A percentile compares a stretch with the other conserved stretches of the same genome.
Evolutionary conservation across 768 basidiomycete genomes (phyloP).

Genomic region (Amanita subjunquillea): DNA sequence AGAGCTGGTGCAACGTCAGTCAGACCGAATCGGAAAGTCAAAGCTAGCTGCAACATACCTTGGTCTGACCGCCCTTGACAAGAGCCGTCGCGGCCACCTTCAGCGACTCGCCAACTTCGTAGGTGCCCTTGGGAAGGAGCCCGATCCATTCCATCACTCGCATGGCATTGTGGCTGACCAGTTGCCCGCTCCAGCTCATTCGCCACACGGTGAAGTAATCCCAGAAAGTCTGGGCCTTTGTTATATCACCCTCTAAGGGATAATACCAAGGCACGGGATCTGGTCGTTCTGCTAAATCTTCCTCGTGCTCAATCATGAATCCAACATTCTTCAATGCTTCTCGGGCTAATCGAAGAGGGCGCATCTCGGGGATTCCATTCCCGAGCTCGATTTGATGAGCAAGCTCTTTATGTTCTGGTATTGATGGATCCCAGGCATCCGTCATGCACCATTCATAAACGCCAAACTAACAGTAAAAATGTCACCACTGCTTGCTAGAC

Average conservation of each 20-base stretch:
- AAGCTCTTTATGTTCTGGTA: constrained; percentile 79
- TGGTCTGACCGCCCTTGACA: constrained; percentile 76
- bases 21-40: constrained; percentile 7
- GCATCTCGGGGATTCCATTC: constrained; percentile 98
- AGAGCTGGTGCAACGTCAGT: constrained; percentile 39
- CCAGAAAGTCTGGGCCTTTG: constrained; percentile 90
- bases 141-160: constrained; percentile 70
- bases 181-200: constrained; percentile 78
- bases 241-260: constrained; percentile 87
- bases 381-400: constrained; percentile 91
- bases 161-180: constrained; percentile 75
- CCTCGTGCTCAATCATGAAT: constrained; percentile 81
- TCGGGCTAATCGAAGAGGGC: constrained; percentile 57
- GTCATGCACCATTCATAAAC: constrained; percentile 99
- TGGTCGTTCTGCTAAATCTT: constrained; percentile 83
- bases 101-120: constrained; percentile 79
- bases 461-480: constrained; percentile 58
- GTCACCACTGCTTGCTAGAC: background rate
- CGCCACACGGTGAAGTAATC: constrained; percentile 85
- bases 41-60: constrained; percentile 36
- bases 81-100: constrained; percentile 74
- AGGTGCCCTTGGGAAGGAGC: constrained; percentile 86
- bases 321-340: constrained; percentile 77
- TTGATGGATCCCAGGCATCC: constrained; percentile 81
- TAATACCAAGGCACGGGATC: constrained; percentile 90